Percentiles rank a stretch among this genome's conserved stretches.
These are phyloP conservation scores for Aaosphaeria arxii DNA, from an alignment of 2,329 filamentous ascomycete species.

Conservation along the genomic window DNA sequence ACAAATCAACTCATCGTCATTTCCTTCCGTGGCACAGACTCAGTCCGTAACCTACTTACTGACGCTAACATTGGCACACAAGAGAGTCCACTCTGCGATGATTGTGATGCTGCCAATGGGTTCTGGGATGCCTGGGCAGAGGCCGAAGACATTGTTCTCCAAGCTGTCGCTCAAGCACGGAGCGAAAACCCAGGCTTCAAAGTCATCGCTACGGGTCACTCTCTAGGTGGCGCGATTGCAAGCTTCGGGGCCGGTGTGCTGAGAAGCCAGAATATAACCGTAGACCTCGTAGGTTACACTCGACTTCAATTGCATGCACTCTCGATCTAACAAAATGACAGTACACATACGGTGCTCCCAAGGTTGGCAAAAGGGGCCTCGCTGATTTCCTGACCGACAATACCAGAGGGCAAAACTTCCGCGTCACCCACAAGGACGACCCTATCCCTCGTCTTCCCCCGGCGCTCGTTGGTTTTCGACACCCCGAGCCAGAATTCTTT, in stretches of 20 bases:
- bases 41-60: constrained; percentile 61
- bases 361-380: constrained; percentile 59
- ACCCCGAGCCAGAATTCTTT: constrained; percentile 68
- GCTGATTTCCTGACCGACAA: constrained; percentile 55
- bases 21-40: constrained; percentile 58
- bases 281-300: constrained; percentile 46
- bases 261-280: constrained; percentile 45
- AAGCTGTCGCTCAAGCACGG: constrained; percentile 45
- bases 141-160: constrained; percentile 43
- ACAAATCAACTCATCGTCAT: constrained; percentile 56
- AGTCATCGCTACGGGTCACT: constrained; percentile 64
- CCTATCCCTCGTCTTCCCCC: constrained; percentile 67
- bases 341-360: constrained; percentile 67
- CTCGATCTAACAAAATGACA: constrained; percentile 1
- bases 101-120: constrained; percentile 56
- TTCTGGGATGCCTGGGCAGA: constrained; percentile 61
- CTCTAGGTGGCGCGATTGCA: constrained; percentile 64
- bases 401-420: constrained; percentile 52
- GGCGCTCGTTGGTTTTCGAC: constrained; percentile 58
- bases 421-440: constrained; percentile 66
- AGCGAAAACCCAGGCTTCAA: constrained; percentile 50
- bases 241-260: constrained; percentile 59
- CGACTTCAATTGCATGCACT: background rate
- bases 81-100: constrained; percentile 41
- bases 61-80: constrained; percentile 48